Evolutionary conservation across 1,284 basidiomycete species (phyloP).

Genomic region (Irpex sp.): DNA sequence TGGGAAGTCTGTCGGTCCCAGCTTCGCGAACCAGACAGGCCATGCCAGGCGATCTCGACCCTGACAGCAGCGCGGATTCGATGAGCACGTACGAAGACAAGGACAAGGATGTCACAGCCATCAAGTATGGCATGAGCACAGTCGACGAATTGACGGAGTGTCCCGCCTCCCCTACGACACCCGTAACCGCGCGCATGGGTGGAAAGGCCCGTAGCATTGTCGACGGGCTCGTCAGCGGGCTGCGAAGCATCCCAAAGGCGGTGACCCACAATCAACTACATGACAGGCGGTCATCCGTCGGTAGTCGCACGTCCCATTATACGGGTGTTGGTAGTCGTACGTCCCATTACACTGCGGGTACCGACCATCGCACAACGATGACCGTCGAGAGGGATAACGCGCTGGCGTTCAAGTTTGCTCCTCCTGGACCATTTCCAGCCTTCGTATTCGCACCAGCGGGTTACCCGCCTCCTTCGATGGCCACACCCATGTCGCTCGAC

Average conservation of each 20-base stretch:
- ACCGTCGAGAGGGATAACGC: background rate
- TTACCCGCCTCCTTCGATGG: background rate
- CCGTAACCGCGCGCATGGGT: background rate
- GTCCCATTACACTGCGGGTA: too few species aligned
- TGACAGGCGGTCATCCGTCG: conserved; percentile 6
- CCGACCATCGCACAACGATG: conserved; percentile 3
- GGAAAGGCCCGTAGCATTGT: conserved; percentile 14
- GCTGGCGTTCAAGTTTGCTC: background rate
- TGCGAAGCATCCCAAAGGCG: conserved; percentile 15
- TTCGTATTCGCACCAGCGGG: conserved; percentile 8
- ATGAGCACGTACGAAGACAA: conserved; percentile 1
- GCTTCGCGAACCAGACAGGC: background rate
- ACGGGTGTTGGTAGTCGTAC: background rate
- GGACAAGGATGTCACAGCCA: conserved; percentile 3
- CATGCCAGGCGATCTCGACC: background rate
- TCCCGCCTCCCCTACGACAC: conserved; percentile 2
- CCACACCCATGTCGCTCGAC: background rate
- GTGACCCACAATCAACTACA: conserved; percentile 13
- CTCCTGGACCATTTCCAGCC: conserved; percentile 1
- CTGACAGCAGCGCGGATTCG: conserved; percentile 4
- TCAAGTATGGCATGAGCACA: conserved; percentile 6
- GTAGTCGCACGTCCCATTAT: conserved; percentile 2
- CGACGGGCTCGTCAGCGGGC: conserved; percentile 10
- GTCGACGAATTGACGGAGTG: conserved; percentile 9
- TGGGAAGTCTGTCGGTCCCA: background rate